Percentiles rank a stretch among this genome's conserved stretches.
Evolutionary conservation across 208 protist species (phyloP).

Genomic region (Entamoeba dispar): DNA sequence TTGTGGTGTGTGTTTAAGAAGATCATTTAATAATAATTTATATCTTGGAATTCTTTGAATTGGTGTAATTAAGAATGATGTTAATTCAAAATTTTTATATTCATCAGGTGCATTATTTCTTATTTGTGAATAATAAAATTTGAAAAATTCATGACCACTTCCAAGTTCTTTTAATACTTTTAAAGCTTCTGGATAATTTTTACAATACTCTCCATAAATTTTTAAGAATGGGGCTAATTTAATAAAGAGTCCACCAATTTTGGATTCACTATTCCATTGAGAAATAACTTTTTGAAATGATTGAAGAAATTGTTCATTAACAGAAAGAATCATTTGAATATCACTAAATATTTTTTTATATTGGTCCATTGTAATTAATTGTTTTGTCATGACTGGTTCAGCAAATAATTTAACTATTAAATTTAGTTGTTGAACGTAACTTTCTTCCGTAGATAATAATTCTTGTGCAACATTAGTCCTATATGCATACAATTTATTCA

Average conservation of each 20-base stretch:
- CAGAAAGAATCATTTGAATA: neutral
- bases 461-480: neutral
- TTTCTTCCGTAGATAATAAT: neutral
- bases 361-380: neutral
- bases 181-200: neutral
- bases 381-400: neutral
- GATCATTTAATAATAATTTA: neutral
- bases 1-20: neutral
- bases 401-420: neutral
- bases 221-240: neutral
- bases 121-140: neutral
- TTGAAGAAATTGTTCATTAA: neutral
- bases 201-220: neutral
- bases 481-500: neutral
- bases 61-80: neutral
- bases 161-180: neutral
- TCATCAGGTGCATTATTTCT: neutral
- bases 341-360: neutral
- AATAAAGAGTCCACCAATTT: neutral
- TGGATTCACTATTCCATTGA: neutral
- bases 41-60: neutral
- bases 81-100: neutral
- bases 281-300: neutral
- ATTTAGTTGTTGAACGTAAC: neutral
- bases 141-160: neutral